phyloP scores from a whole-genome alignment of 257 asterid species.

The Gynochthodes officinalis region DNA sequence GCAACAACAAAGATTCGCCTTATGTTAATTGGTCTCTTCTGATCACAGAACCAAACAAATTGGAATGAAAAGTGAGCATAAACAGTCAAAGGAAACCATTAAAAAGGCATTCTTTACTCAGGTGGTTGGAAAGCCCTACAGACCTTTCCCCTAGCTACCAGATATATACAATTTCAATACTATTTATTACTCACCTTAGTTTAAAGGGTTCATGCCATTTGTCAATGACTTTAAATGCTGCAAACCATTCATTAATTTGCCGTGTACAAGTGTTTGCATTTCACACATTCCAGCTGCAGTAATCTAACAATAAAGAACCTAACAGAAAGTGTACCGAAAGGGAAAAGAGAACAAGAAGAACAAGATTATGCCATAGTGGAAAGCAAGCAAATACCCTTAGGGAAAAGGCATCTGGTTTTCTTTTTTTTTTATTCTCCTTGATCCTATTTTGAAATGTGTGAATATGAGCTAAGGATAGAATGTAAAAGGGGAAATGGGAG shows the following conservation, averaged over 20 bases:
- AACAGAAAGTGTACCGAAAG: too few species aligned
- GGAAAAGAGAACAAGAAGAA: too few species aligned
- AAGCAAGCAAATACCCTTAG: too few species aligned
- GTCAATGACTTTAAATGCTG: background rate
- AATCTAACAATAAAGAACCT: too few species aligned
- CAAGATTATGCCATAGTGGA: too few species aligned
- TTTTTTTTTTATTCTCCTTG: too few species aligned
- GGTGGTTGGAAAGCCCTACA: background rate
- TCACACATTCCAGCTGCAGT: background rate
- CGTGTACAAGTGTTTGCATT: background rate
- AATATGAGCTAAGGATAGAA: too few species aligned
- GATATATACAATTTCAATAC: background rate
- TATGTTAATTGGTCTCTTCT: constrained; percentile 2
- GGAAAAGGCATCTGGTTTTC: too few species aligned
- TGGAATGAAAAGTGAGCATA: too few species aligned
- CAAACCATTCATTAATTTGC: background rate
- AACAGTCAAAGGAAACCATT: too few species aligned
- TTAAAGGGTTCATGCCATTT: background rate
- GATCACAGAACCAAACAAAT: background rate
- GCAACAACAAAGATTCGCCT: background rate
- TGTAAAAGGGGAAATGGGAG: too few species aligned
- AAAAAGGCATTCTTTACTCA: background rate
- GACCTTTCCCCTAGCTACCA: background rate
- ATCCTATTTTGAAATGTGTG: too few species aligned
- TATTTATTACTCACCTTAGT: background rate